These are phyloP conservation scores for Polyplosphaeria fusca DNA, from an alignment of 495 filamentous ascomycete species.

Conservation along the genomic window DNA sequence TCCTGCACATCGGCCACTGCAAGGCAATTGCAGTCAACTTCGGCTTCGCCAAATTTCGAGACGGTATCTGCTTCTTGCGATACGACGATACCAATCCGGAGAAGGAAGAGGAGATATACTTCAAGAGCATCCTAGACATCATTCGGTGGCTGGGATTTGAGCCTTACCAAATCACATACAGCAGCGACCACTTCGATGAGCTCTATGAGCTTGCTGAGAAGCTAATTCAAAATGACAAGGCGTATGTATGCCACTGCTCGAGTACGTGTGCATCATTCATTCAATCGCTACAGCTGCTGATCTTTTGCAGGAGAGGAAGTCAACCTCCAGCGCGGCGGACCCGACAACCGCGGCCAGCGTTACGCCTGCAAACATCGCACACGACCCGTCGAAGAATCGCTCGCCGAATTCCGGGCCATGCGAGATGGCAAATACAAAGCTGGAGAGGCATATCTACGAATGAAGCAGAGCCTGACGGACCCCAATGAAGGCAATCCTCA, in stretches of 20 bases:
- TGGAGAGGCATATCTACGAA: slow-evolving; percentile 80
- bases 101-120: slow-evolving; percentile 47
- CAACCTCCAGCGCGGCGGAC: slow-evolving; percentile 77
- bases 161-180: slow-evolving; percentile 68
- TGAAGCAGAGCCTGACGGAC: slow-evolving; percentile 72
- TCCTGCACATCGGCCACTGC: slow-evolving; percentile 84
- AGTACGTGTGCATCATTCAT: slow-evolving; percentile 38
- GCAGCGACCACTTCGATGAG: slow-evolving; percentile 76
- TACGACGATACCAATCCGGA: slow-evolving; percentile 49
- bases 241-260: slow-evolving; percentile 75
- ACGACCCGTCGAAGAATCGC: slow-evolving; percentile 68
- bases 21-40: slow-evolving; percentile 99
- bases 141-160: slow-evolving; percentile 47
- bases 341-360: slow-evolving; percentile 60
- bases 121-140: slow-evolving; percentile 45
- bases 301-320: slow-evolving; percentile 60
- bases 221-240: slow-evolving; percentile 67
- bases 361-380: slow-evolving; percentile 77
- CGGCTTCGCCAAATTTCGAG: slow-evolving; percentile 84
- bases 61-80: slow-evolving; percentile 61
- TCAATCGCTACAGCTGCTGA: slow-evolving; percentile 12
- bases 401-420: slow-evolving; percentile 85
- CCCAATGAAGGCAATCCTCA: slow-evolving; percentile 47
- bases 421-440: slow-evolving; percentile 86
- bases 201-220: slow-evolving; percentile 88